These are phyloP conservation scores for Trypanosoma cruzi DNA, from an alignment of 208 protist genomes.

Conservation along the genomic window DNA sequence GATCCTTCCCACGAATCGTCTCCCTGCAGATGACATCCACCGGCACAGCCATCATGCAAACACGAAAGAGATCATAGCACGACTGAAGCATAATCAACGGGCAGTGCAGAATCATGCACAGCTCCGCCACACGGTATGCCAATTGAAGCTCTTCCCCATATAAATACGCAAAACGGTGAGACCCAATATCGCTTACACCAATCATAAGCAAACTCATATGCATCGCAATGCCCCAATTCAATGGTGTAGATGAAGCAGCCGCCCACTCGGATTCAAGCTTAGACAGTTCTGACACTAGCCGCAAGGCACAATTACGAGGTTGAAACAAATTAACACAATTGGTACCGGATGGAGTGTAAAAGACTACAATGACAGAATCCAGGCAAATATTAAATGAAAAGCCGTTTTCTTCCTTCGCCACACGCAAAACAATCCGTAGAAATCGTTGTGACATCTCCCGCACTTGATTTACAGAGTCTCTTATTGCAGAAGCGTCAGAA, in stretches of 20 bases:
- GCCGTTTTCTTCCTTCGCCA: conserved; percentile 26
- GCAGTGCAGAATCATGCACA: conserved; percentile 31
- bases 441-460: conserved; percentile 34
- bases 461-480: conserved; percentile 4
- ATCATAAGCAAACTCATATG: conserved; percentile 32
- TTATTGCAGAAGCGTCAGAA: conserved; percentile 1
- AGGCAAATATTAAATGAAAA: conserved; percentile 34
- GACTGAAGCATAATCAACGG: conserved; percentile 34
- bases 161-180: conserved; percentile 13
- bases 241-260: conserved; percentile 4
- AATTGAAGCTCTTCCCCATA: conserved; percentile 32
- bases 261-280: conserved; percentile 9
- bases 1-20: conserved; percentile 8
- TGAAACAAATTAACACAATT: conserved; percentile 30
- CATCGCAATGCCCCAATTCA: conserved; percentile 42
- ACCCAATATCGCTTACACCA: conserved; percentile 6
- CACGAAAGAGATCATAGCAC: conserved; percentile 28
- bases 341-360: conserved; percentile 35
- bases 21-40: conserved; percentile 28
- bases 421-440: conserved; percentile 26
- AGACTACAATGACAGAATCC: conserved; percentile 44
- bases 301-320: conserved; percentile 25
- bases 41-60: conserved; percentile 23
- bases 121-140: conserved; percentile 30
- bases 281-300: conserved; percentile 24